Percentiles rank a stretch among this genome's conserved stretches.
phyloP scores from a whole-genome alignment of 805 yeast genomes.

The Torulaspora franciscae region DNA sequence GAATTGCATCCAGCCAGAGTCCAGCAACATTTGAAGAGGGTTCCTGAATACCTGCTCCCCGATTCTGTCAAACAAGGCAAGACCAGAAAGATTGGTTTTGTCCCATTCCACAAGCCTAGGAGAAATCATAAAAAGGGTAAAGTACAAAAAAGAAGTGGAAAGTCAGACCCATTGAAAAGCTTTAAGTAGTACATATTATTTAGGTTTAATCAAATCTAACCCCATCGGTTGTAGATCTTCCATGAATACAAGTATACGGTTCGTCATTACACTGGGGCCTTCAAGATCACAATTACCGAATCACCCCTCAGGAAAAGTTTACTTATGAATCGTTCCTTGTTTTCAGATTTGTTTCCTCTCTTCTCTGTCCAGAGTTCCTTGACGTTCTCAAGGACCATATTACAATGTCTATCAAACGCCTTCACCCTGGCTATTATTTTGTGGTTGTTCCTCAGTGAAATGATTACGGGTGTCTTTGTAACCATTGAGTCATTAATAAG shows the following conservation, averaged over 20 bases:
- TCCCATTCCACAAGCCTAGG: slow-evolving; percentile 57
- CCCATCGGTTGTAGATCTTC: neutral
- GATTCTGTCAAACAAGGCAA: slow-evolving; percentile 58
- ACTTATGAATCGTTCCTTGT: slow-evolving; percentile 74
- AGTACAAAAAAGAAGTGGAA: slow-evolving; percentile 44
- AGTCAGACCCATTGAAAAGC: slow-evolving; percentile 62
- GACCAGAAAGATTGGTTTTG: slow-evolving; percentile 57
- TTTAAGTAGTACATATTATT: slow-evolving; percentile 36
- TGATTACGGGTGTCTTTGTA: slow-evolving; percentile 69
- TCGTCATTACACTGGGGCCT: slow-evolving; percentile 37
- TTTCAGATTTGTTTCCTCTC: slow-evolving; percentile 53
- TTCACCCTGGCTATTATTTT: slow-evolving; percentile 84
- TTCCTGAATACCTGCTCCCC: slow-evolving; percentile 88
- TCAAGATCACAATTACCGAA: slow-evolving; percentile 79
- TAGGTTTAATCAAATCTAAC: slow-evolving; percentile 1
- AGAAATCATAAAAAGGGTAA: slow-evolving; percentile 36
- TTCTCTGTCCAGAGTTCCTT: slow-evolving; percentile 78
- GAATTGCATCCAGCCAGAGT: slow-evolving; percentile 77
- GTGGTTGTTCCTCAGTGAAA: slow-evolving; percentile 89
- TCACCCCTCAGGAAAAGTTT: slow-evolving; percentile 95
- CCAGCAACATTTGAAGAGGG: slow-evolving; percentile 82
- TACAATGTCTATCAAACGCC: slow-evolving; percentile 95
- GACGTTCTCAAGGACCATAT: slow-evolving; percentile 86
- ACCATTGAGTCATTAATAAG: slow-evolving; percentile 79
- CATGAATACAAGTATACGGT: neutral